Conservation (phyloP, 2,329 filamentous ascomycete species). For the Aspergillus flavus region DNA sequence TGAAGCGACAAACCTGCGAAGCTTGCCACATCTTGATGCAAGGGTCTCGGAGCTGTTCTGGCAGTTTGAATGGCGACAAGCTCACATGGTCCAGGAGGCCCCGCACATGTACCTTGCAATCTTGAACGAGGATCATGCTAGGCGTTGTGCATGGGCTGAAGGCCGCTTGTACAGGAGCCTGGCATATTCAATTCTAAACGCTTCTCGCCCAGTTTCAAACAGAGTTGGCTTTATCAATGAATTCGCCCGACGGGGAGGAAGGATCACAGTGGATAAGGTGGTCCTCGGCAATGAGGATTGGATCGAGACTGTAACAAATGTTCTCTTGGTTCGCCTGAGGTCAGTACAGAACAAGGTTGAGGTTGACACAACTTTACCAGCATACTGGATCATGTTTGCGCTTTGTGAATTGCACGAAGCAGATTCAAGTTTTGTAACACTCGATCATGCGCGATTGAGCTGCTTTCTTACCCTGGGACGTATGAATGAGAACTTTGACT, state of each 20-base stretch:
- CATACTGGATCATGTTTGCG: slow-evolving; percentile 40
- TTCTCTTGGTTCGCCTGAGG: slow-evolving; percentile 27
- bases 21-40: slow-evolving; percentile 45
- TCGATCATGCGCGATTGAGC: slow-evolving; percentile 22
- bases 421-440: slow-evolving; percentile 15
- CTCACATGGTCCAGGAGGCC: slow-evolving; percentile 20
- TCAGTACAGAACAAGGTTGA: slow-evolving; percentile 20
- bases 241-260: slow-evolving; percentile 39
- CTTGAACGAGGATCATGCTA: slow-evolving; percentile 59
- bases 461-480: slow-evolving; percentile 34
- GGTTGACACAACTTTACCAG: slow-evolving; percentile 10
- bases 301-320: slow-evolving; percentile 19
- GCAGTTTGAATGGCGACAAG: slow-evolving; percentile 39
- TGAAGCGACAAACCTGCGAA: not conserved
- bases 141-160: slow-evolving; percentile 60
- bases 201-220: slow-evolving; percentile 29
- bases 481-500: slow-evolving; percentile 45
- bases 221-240: slow-evolving; percentile 31
- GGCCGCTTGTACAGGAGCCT: slow-evolving; percentile 55
- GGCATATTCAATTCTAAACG: slow-evolving; percentile 58
- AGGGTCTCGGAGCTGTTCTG: slow-evolving; percentile 55
- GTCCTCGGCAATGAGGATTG: slow-evolving; percentile 25
- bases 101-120: slow-evolving; percentile 66
- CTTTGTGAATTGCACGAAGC: slow-evolving; percentile 33
- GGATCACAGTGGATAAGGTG: slow-evolving; percentile 35